Percentiles rank a stretch among this genome's conserved stretches.
Conservation (phyloP, 2,329 filamentous ascomycete genomes). For the Rutstroemia sp. region DNA sequence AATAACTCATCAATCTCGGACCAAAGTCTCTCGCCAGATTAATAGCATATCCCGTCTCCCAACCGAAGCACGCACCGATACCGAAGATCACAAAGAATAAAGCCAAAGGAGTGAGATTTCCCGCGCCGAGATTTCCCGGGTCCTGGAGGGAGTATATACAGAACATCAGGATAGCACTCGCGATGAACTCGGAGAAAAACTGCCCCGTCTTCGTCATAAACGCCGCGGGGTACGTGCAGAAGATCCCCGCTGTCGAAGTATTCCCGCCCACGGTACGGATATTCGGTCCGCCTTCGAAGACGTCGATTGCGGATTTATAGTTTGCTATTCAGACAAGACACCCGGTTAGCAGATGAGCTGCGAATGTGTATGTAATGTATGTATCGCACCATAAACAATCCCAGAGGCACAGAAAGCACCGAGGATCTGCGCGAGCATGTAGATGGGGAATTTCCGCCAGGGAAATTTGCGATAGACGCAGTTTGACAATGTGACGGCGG, state of each 20-base stretch:
- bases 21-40: constrained; percentile 66
- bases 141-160: constrained; percentile 64
- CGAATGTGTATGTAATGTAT: too few relatives aligned
- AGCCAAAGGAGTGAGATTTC: constrained; percentile 49
- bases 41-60: constrained; percentile 72
- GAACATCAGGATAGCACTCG: constrained; percentile 62
- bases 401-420: constrained; percentile 58
- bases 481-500: constrained; percentile 60
- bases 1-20: constrained; percentile 57
- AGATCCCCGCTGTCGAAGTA: constrained; percentile 55
- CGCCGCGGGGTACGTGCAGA: constrained; percentile 59
- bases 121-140: constrained; percentile 42
- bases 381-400: constrained; percentile 31
- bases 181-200: constrained; percentile 68
- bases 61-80: constrained; percentile 63
- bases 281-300: constrained; percentile 53
- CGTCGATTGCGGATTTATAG: constrained; percentile 58
- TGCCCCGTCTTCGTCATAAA: constrained; percentile 61
- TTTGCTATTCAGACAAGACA: constrained; percentile 41
- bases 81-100: constrained; percentile 70
- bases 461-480: constrained; percentile 57
- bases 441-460: constrained; percentile 62
- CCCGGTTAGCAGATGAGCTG: neutral
- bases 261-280: constrained; percentile 51
- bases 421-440: constrained; percentile 56